These are phyloP conservation scores for Pyrus betulifolia DNA, from an alignment of 306 rosid genomes.

Conservation along the genomic window DNA sequence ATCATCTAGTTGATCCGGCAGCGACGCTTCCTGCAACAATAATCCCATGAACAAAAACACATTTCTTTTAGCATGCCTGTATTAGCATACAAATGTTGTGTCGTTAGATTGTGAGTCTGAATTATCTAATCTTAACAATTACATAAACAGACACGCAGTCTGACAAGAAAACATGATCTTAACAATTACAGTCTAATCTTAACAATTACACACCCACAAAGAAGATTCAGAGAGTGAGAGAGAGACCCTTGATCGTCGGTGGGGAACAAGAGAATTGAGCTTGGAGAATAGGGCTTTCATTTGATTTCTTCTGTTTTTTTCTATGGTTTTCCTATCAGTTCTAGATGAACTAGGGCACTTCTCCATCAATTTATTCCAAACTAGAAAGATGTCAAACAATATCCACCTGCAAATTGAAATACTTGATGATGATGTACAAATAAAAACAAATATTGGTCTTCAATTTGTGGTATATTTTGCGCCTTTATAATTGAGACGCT, in stretches of 20 bases:
- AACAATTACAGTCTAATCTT: too few relatives aligned
- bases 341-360: conserved; percentile 42
- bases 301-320: conserved; percentile 57
- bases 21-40: conserved; percentile 31
- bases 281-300: conserved; percentile 55
- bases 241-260: conserved; percentile 37
- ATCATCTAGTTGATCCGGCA: conserved; percentile 50
- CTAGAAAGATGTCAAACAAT: neutral
- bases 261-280: conserved; percentile 56
- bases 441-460: neutral
- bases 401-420: neutral
- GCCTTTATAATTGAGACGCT: neutral
- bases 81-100: neutral
- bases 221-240: neutral
- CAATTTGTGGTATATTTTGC: neutral
- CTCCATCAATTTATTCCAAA: neutral
- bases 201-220: neutral
- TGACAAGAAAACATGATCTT: neutral
- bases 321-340: conserved; percentile 56
- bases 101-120: neutral
- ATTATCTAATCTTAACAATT: neutral
- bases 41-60: neutral
- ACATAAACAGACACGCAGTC: neutral
- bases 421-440: neutral
- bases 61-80: neutral